phyloP scores from a whole-genome alignment of 2,329 filamentous ascomycete species.

The Alternaria incomplexa region DNA sequence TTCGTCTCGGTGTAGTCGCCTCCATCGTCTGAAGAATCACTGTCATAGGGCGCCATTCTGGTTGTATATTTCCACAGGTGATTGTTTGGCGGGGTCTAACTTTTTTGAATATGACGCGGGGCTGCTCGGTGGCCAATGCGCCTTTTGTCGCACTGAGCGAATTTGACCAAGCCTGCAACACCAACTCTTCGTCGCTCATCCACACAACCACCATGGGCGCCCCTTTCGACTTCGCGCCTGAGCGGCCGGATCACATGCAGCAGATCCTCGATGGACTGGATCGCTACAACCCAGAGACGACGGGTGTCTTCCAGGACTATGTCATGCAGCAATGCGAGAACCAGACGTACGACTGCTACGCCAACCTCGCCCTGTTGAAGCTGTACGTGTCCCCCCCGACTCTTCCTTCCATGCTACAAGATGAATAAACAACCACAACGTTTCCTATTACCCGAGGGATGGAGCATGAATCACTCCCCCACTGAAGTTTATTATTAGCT shows the following conservation, averaged over 20 bases:
- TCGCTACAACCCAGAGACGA: conserved; percentile 98
- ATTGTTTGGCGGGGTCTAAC: conserved; percentile 12
- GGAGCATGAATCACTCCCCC: conserved; percentile 64
- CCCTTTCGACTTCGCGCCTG: conserved; percentile 84
- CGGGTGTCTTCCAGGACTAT: conserved; percentile 91
- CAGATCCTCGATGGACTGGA: conserved; percentile 96
- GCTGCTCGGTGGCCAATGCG: conserved; percentile 13
- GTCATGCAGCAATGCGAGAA: conserved; percentile 93
- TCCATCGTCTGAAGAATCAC: conserved; percentile 76
- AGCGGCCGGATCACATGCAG: conserved; percentile 90
- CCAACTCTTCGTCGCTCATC: conserved; percentile 31
- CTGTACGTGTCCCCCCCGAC: conserved; percentile 68
- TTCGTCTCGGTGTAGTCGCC: conserved; percentile 79
- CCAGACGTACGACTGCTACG: conserved; percentile 93
- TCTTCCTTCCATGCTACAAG: conserved; percentile 54
- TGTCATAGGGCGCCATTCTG: conserved; percentile 79
- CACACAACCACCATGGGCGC: conserved; percentile 51
- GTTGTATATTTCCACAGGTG: neutral
- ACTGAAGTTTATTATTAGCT: conserved; percentile 77
- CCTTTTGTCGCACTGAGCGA: conserved; percentile 24
- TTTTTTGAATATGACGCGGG: conserved; percentile 15
- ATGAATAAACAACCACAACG: conserved; percentile 80
- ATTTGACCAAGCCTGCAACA: conserved; percentile 24
- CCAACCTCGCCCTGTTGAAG: conserved; percentile 94
- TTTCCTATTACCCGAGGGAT: conserved; percentile 97